Evolutionary conservation across 2,329 filamentous ascomycete species (phyloP), one percentile per base, ranked within the genome.

Genomic region (Penicillium sp.): DNA sequence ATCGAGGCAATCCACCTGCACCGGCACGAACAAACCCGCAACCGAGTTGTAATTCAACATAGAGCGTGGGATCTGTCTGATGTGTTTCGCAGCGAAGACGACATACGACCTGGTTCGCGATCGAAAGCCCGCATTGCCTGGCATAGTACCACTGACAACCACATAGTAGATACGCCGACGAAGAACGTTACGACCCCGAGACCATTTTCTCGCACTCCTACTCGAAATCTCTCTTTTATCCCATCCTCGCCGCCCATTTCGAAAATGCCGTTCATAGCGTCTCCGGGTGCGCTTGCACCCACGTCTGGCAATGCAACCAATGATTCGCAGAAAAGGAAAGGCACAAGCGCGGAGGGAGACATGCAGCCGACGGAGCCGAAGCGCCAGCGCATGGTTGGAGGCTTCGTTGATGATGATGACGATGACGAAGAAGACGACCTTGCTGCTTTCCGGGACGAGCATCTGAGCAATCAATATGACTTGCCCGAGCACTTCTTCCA

Each of bases 201-300:
- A 46, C 39, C 40, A 22, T 56, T 55, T 49, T 37, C 58, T 31
- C 44, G 22, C 34, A 60, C 62, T 18, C 61, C 55, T n/a, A 47
- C 56, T 34, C 50, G 55, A 26, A 60, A 58, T 16, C 31, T 65
- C 2, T 51, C 57, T 1, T 56, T 62, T n/a, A 53, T 73, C 2
- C 69, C 69, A 0, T 74, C 74, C 6, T 74, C 71, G 6, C 71
- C 74, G 2, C 70, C 71, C 7, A 42, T 62, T 35, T 46, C 53
- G 3, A 72, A 56, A 45, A 78, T 78, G 75, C 69, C 73, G 7
- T 73, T 78, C 40, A 73, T 76, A 22, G 78, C 77, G 1, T 76
- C 75, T 3, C 72, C 75, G 2, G 66, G 69, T 16, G 62, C 62
- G 9, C 70, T 73, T 48, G 69, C 72, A 5, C 69, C 74, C 44